A percentile compares a stretch with the other conserved stretches of the same genome.
phyloP scores from a whole-genome alignment of 2,329 filamentous ascomycete species.

The Cladophialophora immunda region DNA sequence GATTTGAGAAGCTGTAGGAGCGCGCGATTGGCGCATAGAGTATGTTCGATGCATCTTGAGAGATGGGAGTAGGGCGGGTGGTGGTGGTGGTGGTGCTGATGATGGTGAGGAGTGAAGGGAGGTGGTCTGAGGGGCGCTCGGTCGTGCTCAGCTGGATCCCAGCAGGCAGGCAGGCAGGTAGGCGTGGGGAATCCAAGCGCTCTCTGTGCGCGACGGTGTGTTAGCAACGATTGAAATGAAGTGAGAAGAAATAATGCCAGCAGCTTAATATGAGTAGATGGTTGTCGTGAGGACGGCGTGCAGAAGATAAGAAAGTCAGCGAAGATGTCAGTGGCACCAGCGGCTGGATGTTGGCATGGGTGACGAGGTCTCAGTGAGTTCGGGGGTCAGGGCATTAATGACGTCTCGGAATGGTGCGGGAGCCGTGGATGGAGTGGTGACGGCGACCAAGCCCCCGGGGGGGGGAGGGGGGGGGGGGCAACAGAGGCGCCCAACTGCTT shows the following conservation, averaged over 20 bases:
- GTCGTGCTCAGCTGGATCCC: slow-evolving; percentile 6
- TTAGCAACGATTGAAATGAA: slow-evolving; percentile 7
- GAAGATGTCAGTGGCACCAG: background rate
- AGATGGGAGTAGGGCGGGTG: slow-evolving; percentile 18
- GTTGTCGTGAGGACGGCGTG: slow-evolving; percentile 1
- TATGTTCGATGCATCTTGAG: slow-evolving; percentile 93
- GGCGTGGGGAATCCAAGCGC: background rate
- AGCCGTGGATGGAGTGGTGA: slow-evolving; percentile 10
- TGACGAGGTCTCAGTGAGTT: background rate
- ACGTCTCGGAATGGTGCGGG: slow-evolving; percentile 31
- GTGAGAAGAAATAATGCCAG: background rate
- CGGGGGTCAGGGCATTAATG: slow-evolving; percentile 15
- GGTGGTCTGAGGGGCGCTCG: slow-evolving; percentile 5
- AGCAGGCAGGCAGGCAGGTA: background rate
- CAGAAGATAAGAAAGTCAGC: slow-evolving; percentile 6
- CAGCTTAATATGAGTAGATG: background rate
- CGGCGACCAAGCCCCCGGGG: background rate
- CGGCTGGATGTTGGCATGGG: background rate
- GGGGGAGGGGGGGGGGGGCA: background rate
- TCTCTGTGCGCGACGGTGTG: background rate
- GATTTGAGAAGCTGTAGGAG: slow-evolving; percentile 88
- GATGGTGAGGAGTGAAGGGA: slow-evolving; percentile 19
- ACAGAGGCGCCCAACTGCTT: background rate
- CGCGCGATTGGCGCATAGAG: slow-evolving; percentile 96
- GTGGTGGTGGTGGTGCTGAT: background rate